Evolutionary conservation across 371 early-diverging fungal species (phyloP).

Genomic region (Cokeromyces recurvatus): DNA sequence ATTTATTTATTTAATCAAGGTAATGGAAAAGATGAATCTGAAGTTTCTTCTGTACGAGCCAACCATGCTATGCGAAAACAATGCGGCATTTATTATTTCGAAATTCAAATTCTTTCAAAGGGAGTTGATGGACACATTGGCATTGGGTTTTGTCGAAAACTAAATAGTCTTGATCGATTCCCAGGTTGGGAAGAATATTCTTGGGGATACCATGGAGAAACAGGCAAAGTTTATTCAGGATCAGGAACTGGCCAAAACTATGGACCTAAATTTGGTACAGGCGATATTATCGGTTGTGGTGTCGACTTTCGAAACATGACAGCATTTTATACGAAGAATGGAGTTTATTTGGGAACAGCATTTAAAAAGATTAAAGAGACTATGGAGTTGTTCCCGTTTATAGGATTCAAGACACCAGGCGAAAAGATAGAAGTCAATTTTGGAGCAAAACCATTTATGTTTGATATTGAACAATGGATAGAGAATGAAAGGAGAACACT

Average conservation of each 20-base stretch:
- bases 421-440: conserved; percentile 91
- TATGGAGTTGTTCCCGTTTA: conserved; percentile 69
- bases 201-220: conserved; percentile 93
- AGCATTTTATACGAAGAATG: conserved; percentile 92
- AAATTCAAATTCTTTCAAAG: conserved; percentile 77
- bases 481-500: conserved; percentile 6
- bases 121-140: conserved; percentile 94
- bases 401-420: conserved; percentile 87
- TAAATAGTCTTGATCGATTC: conserved; percentile 53
- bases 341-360: conserved; percentile 68
- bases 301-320: conserved; percentile 75
- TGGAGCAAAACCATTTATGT: conserved; percentile 81
- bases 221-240: conserved; percentile 79
- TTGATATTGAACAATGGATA: conserved; percentile 76
- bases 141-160: conserved; percentile 73
- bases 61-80: conserved; percentile 79
- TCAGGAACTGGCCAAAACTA: conserved; percentile 76
- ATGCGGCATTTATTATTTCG: conserved; percentile 90
- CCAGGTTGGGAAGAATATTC: conserved; percentile 81
- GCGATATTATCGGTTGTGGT: conserved; percentile 92
- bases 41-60: conserved; percentile 79
- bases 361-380: conserved; percentile 34
- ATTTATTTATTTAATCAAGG: conserved; percentile 54
- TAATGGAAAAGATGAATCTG: conserved; percentile 69
- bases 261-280: conserved; percentile 88